phyloP scores from a whole-genome alignment of 1,139 yeast species.

The Saccharomyces hybrid region DNA sequence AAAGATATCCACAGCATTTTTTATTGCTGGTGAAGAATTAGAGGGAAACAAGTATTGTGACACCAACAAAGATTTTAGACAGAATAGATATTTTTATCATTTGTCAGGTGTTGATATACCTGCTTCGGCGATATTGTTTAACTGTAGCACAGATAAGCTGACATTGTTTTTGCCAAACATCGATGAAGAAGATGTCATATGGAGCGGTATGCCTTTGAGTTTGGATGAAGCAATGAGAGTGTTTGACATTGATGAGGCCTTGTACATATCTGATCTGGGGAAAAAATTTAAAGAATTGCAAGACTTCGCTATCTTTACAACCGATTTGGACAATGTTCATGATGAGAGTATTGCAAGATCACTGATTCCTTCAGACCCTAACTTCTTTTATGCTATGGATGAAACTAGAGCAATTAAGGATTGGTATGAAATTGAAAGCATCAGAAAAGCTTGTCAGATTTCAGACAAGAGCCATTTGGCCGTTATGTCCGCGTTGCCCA shows the following conservation, averaged over 20 bases:
- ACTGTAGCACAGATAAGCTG: constrained; percentile 46
- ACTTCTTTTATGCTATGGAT: constrained; percentile 68
- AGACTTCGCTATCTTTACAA: constrained; percentile 33
- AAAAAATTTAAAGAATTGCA: constrained; percentile 27
- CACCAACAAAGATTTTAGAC: constrained; percentile 72
- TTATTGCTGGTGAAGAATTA: constrained; percentile 60
- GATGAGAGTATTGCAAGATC: constrained; percentile 29
- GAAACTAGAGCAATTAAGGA: constrained; percentile 84
- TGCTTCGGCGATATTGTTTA: constrained; percentile 62
- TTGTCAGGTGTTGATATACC: constrained; percentile 80
- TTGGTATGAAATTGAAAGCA: constrained; percentile 62
- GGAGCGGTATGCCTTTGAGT: constrained; percentile 85
- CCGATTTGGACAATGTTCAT: constrained; percentile 33
- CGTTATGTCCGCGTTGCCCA: constrained; percentile 87
- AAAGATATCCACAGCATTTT: constrained; percentile 34
- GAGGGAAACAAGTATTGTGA: constrained; percentile 73
- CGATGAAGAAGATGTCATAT: constrained; percentile 86
- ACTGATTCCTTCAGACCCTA: constrained; percentile 39
- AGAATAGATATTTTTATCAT: constrained; percentile 83
- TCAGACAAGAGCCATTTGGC: constrained; percentile 86
- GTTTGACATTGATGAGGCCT: constrained; percentile 78
- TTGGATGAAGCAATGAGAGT: constrained; percentile 54
- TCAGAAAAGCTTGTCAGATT: constrained; percentile 74
- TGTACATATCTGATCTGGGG: constrained; percentile 46
- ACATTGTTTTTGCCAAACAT: constrained; percentile 73